phyloP scores from a whole-genome alignment of 768 basidiomycete species.

The Calocybe gangraenosa region DNA sequence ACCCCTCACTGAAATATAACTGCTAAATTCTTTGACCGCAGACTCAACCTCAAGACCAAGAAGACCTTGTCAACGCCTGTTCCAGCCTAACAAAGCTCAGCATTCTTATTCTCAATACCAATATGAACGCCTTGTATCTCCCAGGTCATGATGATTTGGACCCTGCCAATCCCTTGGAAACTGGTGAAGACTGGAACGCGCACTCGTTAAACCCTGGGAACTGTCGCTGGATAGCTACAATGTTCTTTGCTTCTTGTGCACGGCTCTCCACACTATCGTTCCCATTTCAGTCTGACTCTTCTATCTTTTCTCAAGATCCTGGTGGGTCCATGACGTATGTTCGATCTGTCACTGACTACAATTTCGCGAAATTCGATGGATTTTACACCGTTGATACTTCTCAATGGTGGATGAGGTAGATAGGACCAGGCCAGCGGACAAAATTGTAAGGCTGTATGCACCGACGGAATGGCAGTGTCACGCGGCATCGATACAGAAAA shows the following conservation, averaged over 20 bases:
- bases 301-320: not conserved
- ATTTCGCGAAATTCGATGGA: not conserved
- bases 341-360: not conserved
- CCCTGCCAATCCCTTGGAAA: not conserved
- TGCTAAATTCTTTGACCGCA: not conserved
- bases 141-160: not conserved
- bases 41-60: not conserved
- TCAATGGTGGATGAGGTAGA: conserved; percentile 5
- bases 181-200: not conserved
- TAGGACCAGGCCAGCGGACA: too few species aligned
- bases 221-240: conserved; percentile 1
- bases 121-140: conserved; percentile 3
- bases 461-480: too few species aligned
- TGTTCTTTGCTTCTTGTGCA: not conserved
- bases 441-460: too few species aligned
- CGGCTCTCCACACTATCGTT: conserved; percentile 2
- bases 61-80: not conserved
- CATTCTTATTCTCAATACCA: conserved; percentile 1
- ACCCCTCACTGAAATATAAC: not conserved
- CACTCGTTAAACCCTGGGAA: not conserved
- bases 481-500: too few species aligned
- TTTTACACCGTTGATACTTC: conserved; percentile 1
- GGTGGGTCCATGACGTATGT: not conserved
- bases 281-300: not conserved
- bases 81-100: not conserved